Percentiles rank a stretch among this genome's conserved stretches.
phyloP scores from a whole-genome alignment of 495 filamentous ascomycete species.

The Lophiotrema nucula region DNA sequence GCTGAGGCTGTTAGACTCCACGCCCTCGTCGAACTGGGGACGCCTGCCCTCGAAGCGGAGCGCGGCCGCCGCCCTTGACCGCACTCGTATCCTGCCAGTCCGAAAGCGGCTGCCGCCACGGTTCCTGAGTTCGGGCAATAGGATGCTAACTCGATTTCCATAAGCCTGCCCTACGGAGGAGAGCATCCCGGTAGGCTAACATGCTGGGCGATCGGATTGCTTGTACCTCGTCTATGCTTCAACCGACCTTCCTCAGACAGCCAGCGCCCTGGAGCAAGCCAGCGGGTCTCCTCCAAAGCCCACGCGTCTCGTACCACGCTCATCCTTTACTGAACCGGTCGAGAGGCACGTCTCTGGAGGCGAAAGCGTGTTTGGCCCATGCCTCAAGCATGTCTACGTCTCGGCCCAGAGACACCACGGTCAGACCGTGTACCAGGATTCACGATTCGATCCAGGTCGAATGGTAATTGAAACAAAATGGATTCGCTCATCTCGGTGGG shows the following conservation, averaged over 20 bases:
- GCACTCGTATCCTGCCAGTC: constrained; percentile 9
- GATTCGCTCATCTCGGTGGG: background rate
- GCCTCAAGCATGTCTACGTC: constrained; percentile 5
- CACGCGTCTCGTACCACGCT: background rate
- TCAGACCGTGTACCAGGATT: background rate
- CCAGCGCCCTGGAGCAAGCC: constrained; percentile 12
- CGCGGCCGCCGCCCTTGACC: background rate
- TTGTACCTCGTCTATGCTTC: constrained; percentile 4
- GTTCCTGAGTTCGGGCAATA: constrained; percentile 17
- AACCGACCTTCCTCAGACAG: constrained; percentile 5
- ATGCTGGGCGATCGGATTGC: constrained; percentile 11
- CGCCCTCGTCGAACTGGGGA: too few species aligned
- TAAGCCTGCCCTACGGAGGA: constrained; percentile 10
- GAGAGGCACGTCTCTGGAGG: background rate
- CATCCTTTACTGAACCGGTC: background rate
- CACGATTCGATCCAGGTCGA: background rate
- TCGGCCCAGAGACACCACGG: constrained; percentile 12
- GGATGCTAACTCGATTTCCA: constrained; percentile 15
- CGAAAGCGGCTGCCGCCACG: constrained; percentile 12
- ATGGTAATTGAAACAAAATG: constrained; percentile 15
- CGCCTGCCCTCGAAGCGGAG: background rate
- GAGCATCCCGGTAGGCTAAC: constrained; percentile 7
- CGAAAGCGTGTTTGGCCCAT: background rate
- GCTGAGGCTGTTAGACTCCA: background rate
- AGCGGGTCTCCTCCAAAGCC: constrained; percentile 25